Evolutionary conservation across 2,329 filamentous ascomycete species (phyloP), one percentile per base, ranked within the genome.

Genomic region (Fusarium pseudoanthophilum): DNA sequence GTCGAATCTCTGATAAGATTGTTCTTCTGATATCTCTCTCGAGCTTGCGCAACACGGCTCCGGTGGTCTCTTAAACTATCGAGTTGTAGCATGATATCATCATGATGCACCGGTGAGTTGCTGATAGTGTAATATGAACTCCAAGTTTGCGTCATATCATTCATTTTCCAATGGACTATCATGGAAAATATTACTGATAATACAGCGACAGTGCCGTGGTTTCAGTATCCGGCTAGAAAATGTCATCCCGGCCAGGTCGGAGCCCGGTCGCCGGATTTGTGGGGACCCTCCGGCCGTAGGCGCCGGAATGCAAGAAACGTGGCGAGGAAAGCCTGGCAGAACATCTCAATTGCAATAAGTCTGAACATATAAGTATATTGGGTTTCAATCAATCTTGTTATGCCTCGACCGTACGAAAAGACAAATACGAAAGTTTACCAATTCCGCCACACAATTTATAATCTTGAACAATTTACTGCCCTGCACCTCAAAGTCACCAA

Each of bases 41-140:
- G 16, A 14, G 18, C 4, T 11, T 36, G 30, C 16, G 8, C 8
- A 36, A 7, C 32, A 24, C 21, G 30, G 30, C 13, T 7, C 16
- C 4, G 2, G 24, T 9, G 32, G 26, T 36, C 28, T 60, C 14
- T 59, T 51, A 64, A 64, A 37, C 28, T 1, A 34, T 40, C 28
- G 36, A 6, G 14, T 34, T 10, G 7, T 21, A 24, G 16, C 46
- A 52, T 60, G 65, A 65, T 64, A 58, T 69, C 64, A 69, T 51
- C 20, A 63, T 67, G 67, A 70, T 69, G 55, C 24, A 43, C 46
- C 26, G 5, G 42, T 46, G 26, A 68, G 28, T 30, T 34, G 37
- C 24, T 48, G 5, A 6, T 11, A 36, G 2, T 16, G 26, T 21
- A 45, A 43, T 28, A 21, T 15, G 20, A 40, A 18, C 26, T 1